Evolutionary conservation across 2,329 filamentous ascomycete genomes (phyloP), one percentile per base, ranked within the genome.

Genomic region (Aureobasidium uvarum): DNA sequence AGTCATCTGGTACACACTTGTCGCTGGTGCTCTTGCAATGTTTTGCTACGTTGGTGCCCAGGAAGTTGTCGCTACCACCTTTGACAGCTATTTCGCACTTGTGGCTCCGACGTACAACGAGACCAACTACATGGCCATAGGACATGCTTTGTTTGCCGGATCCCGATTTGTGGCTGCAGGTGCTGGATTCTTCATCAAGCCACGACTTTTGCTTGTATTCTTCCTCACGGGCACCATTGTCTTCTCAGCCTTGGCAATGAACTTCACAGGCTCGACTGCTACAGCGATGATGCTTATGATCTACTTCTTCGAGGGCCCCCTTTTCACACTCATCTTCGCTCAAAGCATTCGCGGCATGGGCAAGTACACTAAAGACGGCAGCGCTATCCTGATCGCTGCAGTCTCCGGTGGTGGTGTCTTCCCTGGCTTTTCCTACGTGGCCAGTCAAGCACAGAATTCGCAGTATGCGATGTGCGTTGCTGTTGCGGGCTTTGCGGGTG

Each of bases 1-100:
- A 6, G 77, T 86, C 11, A 79, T 86, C 50, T 86, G 82, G 80
- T 73, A 85, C 62, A 85, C 84, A 0, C 79, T 88, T 1, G 81
- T 71, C 1, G 69, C 86, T 2, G 85, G 82, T 0, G 74, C 83
- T 1, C 80, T 84, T 70, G 80, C 81, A 13, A 81, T 84, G 68
- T 87, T 85, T 70, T 85, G 83, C 75, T 88, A 87, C 68, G 82
- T 86, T 1, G 85, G 84, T 14, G 84, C 80, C 0, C 85, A 88
- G 71, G 86, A 88, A 74, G 80, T 81, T 33, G 75, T 85, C 23
- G 80, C 83, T 2, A 81, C 79, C 8, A 77, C 76, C 14, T 83
- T 84, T 62, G 70, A 74, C 28, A 69, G 74, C 1, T 84, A 84
- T 64, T 72, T 85, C 28, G 33, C 66, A 1, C 65, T 72, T 4